Percentiles rank a stretch among this genome's conserved stretches.
Evolutionary conservation across 2,329 filamentous ascomycete genomes (phyloP).

Genomic region (Sporothrix schenckii): DNA sequence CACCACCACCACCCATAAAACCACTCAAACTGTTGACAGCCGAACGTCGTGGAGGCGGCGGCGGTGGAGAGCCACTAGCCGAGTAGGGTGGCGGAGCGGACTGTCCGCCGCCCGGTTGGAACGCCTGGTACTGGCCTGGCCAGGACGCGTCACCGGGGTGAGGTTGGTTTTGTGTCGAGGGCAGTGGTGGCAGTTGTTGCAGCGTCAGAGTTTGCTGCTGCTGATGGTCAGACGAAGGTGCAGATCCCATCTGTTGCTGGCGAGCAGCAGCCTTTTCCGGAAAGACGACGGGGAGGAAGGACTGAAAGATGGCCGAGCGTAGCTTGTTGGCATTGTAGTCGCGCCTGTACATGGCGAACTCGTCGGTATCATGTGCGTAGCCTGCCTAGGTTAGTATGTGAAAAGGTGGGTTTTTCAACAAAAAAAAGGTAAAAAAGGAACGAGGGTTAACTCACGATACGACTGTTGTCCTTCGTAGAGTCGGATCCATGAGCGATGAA

Average conservation of each 20-base stretch:
- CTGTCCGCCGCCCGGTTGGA: slow-evolving; percentile 21
- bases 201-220: slow-evolving; percentile 13
- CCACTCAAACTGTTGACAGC: not conserved
- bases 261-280: slow-evolving; percentile 26
- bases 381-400: not conserved
- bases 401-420: too few relatives aligned
- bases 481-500: slow-evolving; percentile 34
- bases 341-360: slow-evolving; percentile 34
- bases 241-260: slow-evolving; percentile 6
- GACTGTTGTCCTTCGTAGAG: slow-evolving; percentile 32
- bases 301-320: slow-evolving; percentile 39
- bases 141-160: not conserved
- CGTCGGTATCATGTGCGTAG: slow-evolving; percentile 25
- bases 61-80: not conserved
- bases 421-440: not conserved
- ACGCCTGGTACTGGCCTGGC: slow-evolving; percentile 25
- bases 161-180: not conserved
- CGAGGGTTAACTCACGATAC: not conserved
- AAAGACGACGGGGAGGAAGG: slow-evolving; percentile 36
- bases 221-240: not conserved
- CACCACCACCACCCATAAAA: not conserved
- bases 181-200: slow-evolving; percentile 13
- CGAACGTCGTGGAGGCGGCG: not conserved
- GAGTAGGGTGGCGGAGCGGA: not conserved
- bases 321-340: slow-evolving; percentile 39